Conservation (phyloP, 1,139 yeast genomes). For the Candida buenavistaensis region DNA sequence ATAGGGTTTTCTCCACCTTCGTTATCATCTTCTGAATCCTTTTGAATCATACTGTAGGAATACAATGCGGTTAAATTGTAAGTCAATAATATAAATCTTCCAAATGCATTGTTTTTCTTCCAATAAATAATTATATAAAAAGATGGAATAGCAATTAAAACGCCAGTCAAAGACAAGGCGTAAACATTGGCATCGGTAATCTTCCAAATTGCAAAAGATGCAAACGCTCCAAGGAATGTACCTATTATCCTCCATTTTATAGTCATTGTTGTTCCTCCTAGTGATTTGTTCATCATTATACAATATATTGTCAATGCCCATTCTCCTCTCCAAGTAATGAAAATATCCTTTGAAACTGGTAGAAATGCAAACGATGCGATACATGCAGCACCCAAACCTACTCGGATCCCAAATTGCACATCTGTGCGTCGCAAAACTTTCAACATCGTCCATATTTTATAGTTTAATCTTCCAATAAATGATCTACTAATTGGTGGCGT, state of each 20-base stretch:
- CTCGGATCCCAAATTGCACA: slow-evolving; percentile 76
- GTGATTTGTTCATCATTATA: slow-evolving; percentile 80
- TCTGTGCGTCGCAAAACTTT: slow-evolving; percentile 55
- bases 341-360: slow-evolving; percentile 52
- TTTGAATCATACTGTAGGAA: slow-evolving; percentile 65
- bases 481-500: slow-evolving; percentile 7
- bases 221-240: slow-evolving; percentile 66
- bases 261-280: slow-evolving; percentile 86
- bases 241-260: slow-evolving; percentile 77
- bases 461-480: slow-evolving; percentile 14
- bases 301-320: slow-evolving; percentile 83
- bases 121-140: slow-evolving; percentile 70
- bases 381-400: slow-evolving; percentile 73
- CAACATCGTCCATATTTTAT: slow-evolving; percentile 32
- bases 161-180: slow-evolving; percentile 58
- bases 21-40: slow-evolving; percentile 61
- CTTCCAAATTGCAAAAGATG: slow-evolving; percentile 62
- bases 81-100: slow-evolving; percentile 72
- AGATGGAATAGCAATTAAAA: slow-evolving; percentile 59
- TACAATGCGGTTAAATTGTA: slow-evolving; percentile 79
- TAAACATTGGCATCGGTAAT: slow-evolving; percentile 57
- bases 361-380: slow-evolving; percentile 69
- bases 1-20: slow-evolving; percentile 74
- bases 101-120: slow-evolving; percentile 63
- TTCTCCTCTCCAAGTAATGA: slow-evolving; percentile 73